phyloP scores from a whole-genome alignment of 805 yeast genomes.

The Zygosaccharomyces pseudorouxii region DNA sequence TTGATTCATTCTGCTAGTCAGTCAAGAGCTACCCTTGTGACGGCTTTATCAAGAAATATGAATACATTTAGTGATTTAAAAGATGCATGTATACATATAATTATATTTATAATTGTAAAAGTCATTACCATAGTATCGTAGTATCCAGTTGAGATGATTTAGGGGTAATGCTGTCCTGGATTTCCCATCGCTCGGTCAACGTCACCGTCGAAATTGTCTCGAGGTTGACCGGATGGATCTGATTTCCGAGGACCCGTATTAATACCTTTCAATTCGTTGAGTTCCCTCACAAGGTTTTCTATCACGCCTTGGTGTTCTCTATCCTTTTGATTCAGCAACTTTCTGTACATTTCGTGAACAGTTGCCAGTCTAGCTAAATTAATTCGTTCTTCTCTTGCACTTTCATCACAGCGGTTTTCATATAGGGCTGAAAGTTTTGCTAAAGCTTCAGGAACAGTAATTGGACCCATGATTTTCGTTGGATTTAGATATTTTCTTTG shows the following conservation, averaged over 20 bases:
- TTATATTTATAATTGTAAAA: neutral
- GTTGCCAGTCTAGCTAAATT: conserved; percentile 1
- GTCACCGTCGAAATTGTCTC: neutral
- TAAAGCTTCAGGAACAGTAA: neutral
- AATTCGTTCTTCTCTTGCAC: neutral
- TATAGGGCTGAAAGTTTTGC: neutral
- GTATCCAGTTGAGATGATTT: neutral
- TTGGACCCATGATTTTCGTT: neutral
- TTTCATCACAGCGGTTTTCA: conserved; percentile 1
- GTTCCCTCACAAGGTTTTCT: conserved; percentile 3
- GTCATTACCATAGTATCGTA: neutral
- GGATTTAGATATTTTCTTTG: neutral
- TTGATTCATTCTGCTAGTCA: too few species aligned
- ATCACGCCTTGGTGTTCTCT: conserved; percentile 2
- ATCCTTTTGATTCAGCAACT: conserved; percentile 4
- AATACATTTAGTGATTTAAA: neutral
- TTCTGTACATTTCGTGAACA: conserved; percentile 6
- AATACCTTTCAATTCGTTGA: conserved; percentile 1
- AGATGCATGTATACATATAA: neutral
- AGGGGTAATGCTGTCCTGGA: neutral
- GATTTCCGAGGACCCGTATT: neutral
- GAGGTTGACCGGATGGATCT: neutral
- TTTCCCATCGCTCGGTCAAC: neutral
- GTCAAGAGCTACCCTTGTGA: too few species aligned
- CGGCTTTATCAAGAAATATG: too few species aligned